These are phyloP conservation scores for Hevea brasiliensis DNA, from an alignment of 345 rosid species.

Conservation along the genomic window DNA sequence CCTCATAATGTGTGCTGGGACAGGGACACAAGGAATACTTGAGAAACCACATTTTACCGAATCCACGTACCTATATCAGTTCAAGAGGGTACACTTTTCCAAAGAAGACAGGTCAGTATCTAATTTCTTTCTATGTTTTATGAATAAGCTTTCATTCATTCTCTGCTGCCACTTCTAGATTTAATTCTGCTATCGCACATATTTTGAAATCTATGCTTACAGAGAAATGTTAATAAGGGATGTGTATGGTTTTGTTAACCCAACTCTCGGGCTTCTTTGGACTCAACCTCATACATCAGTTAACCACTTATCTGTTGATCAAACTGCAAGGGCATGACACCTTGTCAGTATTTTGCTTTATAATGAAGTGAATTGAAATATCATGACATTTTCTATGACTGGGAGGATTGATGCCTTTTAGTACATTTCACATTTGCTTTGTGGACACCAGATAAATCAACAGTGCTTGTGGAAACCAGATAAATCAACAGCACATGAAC, in stretches of 20 bases:
- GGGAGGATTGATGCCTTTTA: not conserved
- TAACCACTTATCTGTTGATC: not conserved
- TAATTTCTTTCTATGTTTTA: not conserved
- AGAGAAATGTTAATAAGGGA: not conserved
- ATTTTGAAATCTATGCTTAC: not conserved
- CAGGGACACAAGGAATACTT: slow-evolving; percentile 76
- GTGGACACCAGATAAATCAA: not conserved
- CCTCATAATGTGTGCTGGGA: slow-evolving; percentile 11
- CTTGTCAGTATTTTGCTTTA: not conserved
- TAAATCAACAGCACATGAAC: not conserved
- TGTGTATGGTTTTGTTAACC: too few species aligned
- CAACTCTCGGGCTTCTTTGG: too few species aligned
- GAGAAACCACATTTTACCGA: slow-evolving; percentile 75
- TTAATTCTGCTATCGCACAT: not conserved
- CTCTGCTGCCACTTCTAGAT: not conserved
- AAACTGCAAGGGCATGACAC: not conserved
- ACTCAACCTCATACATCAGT: too few species aligned
- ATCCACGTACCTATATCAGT: slow-evolving; percentile 67
- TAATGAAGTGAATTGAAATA: too few species aligned
- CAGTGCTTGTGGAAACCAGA: too few species aligned
- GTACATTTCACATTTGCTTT: not conserved
- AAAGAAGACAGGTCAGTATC: slow-evolving; percentile 61
- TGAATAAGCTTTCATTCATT: not conserved
- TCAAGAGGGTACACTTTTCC: slow-evolving; percentile 61
- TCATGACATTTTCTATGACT: not conserved